A percentile compares a stretch with the other conserved stretches of the same genome.
Conservation (phyloP, 352 stramenopile genomes). For the Phytophthora hibernalis region DNA sequence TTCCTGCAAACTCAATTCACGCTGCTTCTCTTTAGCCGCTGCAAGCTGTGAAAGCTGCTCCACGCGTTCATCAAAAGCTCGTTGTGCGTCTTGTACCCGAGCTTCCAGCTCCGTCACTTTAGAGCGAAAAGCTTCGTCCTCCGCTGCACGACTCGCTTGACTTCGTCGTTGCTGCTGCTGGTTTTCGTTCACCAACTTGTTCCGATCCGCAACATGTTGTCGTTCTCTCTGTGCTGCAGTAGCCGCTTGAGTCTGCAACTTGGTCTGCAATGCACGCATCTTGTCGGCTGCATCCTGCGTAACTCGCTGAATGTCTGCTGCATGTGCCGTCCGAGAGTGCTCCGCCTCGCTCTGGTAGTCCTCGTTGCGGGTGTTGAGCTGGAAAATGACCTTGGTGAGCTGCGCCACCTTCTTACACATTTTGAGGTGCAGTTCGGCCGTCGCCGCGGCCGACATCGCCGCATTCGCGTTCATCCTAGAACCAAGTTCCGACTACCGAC, state of each 20-base stretch:
- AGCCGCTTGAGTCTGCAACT: conserved; percentile 45
- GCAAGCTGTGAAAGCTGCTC: conserved; percentile 42
- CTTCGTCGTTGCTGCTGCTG: conserved; percentile 37
- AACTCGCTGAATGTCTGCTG: conserved; percentile 52
- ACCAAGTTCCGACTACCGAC: neutral
- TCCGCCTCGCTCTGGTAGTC: conserved; percentile 83
- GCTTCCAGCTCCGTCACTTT: conserved; percentile 53
- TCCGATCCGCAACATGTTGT: conserved; percentile 25
- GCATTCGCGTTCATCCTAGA: conserved; percentile 25
- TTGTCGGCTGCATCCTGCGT: conserved; percentile 64
- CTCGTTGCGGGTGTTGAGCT: conserved; percentile 95
- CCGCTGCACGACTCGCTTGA: conserved; percentile 34
- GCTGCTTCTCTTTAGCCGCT: conserved; percentile 32
- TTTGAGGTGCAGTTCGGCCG: conserved; percentile 88
- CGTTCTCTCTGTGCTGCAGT: conserved; percentile 39
- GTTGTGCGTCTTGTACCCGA: conserved; percentile 43
- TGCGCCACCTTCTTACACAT: conserved; percentile 96
- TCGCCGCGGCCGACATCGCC: conserved; percentile 20
- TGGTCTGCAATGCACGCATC: conserved; percentile 51
- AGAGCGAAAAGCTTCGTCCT: conserved; percentile 49
- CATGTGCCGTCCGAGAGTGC: conserved; percentile 47
- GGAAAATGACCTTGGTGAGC: conserved; percentile 95
- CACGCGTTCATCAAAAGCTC: conserved; percentile 52
- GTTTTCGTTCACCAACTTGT: conserved; percentile 21
- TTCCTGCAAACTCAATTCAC: conserved; percentile 28